Percentiles rank a stretch among this genome's conserved stretches.
Conservation (phyloP, 768 basidiomycete species). For the Tulasnella sp. region DNA sequence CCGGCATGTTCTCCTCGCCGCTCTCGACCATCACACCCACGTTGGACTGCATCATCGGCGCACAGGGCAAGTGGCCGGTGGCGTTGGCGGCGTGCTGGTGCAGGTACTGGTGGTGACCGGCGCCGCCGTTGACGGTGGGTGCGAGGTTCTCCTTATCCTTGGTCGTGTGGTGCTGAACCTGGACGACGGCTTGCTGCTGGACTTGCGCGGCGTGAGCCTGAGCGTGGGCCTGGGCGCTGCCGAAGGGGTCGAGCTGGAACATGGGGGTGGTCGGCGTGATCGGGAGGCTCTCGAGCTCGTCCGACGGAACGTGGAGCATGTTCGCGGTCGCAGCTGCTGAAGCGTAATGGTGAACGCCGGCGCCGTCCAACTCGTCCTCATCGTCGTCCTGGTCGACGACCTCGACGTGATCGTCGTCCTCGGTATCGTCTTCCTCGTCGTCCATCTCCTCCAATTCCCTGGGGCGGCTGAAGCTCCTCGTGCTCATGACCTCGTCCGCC, state of each 20-base stretch:
- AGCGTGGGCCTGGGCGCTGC: constrained; percentile 45
- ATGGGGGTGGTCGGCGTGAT: constrained; percentile 69
- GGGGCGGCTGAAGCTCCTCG: constrained; percentile 24
- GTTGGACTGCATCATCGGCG: constrained; percentile 18
- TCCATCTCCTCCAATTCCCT: constrained; percentile 48
- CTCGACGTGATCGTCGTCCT: constrained; percentile 14
- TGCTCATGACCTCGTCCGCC: constrained; percentile 20
- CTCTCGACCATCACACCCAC: constrained; percentile 18
- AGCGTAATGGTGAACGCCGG: neutral
- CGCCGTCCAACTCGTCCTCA: constrained; percentile 1
- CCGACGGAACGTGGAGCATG: constrained; percentile 20
- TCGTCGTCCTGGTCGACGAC: constrained; percentile 23
- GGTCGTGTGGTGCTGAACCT: constrained; percentile 7
- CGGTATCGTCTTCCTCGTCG: constrained; percentile 60
- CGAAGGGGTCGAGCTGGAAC: constrained; percentile 55
- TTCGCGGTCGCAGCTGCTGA: neutral
- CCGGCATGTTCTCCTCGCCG: constrained; percentile 18
- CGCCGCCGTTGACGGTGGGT: neutral
- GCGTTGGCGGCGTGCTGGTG: neutral
- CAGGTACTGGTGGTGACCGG: constrained; percentile 45
- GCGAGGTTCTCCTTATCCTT: constrained; percentile 31
- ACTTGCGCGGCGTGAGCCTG: constrained; percentile 50
- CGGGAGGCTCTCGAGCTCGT: constrained; percentile 54
- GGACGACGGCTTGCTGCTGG: constrained; percentile 39
- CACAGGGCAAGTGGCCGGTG: neutral